Evolutionary conservation across 352 stramenopile species (phyloP).

Genomic region (Phytophthora pisi): DNA sequence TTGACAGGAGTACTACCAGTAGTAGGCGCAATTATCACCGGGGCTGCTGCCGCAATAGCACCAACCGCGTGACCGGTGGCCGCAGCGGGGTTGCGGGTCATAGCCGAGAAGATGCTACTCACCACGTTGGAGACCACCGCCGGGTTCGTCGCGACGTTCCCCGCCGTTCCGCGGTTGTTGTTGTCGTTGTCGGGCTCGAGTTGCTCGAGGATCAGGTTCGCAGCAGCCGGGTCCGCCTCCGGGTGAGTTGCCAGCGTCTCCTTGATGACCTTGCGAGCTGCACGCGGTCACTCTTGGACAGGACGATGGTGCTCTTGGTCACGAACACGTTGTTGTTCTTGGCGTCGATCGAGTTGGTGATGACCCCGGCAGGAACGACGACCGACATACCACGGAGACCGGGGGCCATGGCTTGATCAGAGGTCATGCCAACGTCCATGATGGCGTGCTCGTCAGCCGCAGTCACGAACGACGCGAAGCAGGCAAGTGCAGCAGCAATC

Average conservation of each 20-base stretch:
- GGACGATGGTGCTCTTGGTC: constrained; percentile 19
- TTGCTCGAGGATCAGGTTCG: neutral
- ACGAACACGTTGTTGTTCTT: constrained; percentile 27
- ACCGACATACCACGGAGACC: neutral
- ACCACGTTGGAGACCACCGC: constrained; percentile 4
- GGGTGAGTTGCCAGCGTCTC: constrained; percentile 13
- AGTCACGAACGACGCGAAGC: constrained; percentile 16
- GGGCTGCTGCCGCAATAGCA: constrained; percentile 7
- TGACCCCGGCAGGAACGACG: constrained; percentile 1
- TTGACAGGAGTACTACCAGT: neutral
- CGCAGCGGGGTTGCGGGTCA: constrained; percentile 10
- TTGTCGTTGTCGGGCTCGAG: neutral
- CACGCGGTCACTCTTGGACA: constrained; percentile 23
- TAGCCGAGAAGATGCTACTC: constrained; percentile 17
- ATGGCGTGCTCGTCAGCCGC: constrained; percentile 9
- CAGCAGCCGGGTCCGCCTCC: neutral
- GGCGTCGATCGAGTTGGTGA: constrained; percentile 17
- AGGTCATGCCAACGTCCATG: constrained; percentile 5
- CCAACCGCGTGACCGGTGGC: constrained; percentile 12
- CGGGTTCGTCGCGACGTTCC: constrained; percentile 6
- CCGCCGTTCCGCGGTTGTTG: neutral
- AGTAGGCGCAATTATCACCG: neutral
- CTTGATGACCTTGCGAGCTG: constrained; percentile 22
- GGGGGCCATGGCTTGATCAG: constrained; percentile 6
- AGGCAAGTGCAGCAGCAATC: constrained; percentile 3